These are phyloP conservation scores for Aspergillus ellipticus DNA, from an alignment of 495 filamentous ascomycete genomes.

Conservation along the genomic window DNA sequence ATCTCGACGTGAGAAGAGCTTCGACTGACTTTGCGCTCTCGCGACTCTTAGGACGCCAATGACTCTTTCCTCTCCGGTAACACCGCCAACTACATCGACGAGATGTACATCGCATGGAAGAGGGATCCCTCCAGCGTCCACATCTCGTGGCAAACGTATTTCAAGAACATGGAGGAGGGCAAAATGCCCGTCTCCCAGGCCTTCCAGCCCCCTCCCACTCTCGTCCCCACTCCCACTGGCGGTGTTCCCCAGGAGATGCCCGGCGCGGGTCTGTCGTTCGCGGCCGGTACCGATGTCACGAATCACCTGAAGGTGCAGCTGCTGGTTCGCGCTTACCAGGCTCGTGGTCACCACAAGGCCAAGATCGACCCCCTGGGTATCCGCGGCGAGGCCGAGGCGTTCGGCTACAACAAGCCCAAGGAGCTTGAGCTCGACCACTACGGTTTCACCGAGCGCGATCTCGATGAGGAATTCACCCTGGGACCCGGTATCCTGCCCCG, in stretches of 20 bases:
- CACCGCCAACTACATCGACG: slow-evolving; percentile 97
- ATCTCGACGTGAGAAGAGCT: neutral
- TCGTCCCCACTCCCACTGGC: slow-evolving; percentile 74
- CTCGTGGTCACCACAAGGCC: slow-evolving; percentile 96
- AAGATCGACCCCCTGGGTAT: slow-evolving; percentile 96
- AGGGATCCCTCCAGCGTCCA: slow-evolving; percentile 89
- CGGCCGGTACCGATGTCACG: slow-evolving; percentile 77
- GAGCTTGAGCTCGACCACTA: slow-evolving; percentile 93
- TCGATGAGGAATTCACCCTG: slow-evolving; percentile 86
- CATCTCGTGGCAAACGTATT: slow-evolving; percentile 98
- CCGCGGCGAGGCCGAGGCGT: slow-evolving; percentile 76
- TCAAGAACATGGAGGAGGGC: slow-evolving; percentile 97
- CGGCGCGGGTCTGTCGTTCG: slow-evolving; percentile 60
- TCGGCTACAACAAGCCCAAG: slow-evolving; percentile 83
- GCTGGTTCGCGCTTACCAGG: slow-evolving; percentile 93
- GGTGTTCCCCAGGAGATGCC: slow-evolving; percentile 74
- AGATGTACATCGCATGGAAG: slow-evolving; percentile 99
- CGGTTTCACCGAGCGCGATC: slow-evolving; percentile 88
- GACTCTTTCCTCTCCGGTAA: slow-evolving; percentile 94
- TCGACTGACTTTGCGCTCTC: slow-evolving; percentile 23
- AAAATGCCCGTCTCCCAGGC: slow-evolving; percentile 96
- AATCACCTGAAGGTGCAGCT: slow-evolving; percentile 99
- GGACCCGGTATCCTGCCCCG: slow-evolving; percentile 94
- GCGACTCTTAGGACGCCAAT: slow-evolving; percentile 63
- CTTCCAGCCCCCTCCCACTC: slow-evolving; percentile 89